phyloP scores from a whole-genome alignment of 192 early-diverging fungal genomes.

The Umbelopsis sp. region DNA sequence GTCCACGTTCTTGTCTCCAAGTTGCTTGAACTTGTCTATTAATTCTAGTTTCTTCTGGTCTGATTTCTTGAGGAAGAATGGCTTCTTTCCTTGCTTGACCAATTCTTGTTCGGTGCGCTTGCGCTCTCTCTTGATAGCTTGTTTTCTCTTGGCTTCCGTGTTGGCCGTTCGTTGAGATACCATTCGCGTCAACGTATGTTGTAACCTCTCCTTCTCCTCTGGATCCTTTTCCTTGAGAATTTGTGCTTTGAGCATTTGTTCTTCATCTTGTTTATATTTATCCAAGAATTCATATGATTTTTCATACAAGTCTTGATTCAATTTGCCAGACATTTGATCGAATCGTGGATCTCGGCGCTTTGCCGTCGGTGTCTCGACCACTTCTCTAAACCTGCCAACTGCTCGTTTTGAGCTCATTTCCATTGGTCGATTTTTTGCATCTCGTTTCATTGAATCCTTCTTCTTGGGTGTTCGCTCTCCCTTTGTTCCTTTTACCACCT shows the following conservation, averaged over 20 bases:
- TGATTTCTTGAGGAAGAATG: constrained; percentile 90
- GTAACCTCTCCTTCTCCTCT: constrained; percentile 59
- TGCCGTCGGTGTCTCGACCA: constrained; percentile 61
- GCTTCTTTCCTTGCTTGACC: constrained; percentile 88
- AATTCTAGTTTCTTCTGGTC: constrained; percentile 84
- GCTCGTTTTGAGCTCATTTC: constrained; percentile 79
- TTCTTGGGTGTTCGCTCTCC: constrained; percentile 40
- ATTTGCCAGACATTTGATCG: constrained; percentile 83
- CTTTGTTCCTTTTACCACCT: constrained; percentile 42
- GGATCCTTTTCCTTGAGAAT: constrained; percentile 69
- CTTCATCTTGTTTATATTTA: constrained; percentile 76
- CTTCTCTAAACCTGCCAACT: constrained; percentile 70
- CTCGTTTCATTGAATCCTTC: constrained; percentile 38
- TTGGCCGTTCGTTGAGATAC: constrained; percentile 40
- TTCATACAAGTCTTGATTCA: constrained; percentile 91
- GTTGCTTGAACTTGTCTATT: constrained; percentile 81
- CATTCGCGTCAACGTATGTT: constrained; percentile 64
- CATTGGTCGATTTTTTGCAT: constrained; percentile 59
- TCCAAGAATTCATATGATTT: constrained; percentile 90
- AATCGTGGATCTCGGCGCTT: constrained; percentile 94
- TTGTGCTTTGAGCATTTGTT: constrained; percentile 63
- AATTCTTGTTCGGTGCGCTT: constrained; percentile 81
- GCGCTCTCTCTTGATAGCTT: constrained; percentile 72
- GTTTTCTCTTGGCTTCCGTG: constrained; percentile 35
- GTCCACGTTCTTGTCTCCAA: constrained; percentile 77